Evolutionary conservation across 2,329 filamentous ascomycete species (phyloP).

Genomic region (Hymenoscyphus repandus): DNA sequence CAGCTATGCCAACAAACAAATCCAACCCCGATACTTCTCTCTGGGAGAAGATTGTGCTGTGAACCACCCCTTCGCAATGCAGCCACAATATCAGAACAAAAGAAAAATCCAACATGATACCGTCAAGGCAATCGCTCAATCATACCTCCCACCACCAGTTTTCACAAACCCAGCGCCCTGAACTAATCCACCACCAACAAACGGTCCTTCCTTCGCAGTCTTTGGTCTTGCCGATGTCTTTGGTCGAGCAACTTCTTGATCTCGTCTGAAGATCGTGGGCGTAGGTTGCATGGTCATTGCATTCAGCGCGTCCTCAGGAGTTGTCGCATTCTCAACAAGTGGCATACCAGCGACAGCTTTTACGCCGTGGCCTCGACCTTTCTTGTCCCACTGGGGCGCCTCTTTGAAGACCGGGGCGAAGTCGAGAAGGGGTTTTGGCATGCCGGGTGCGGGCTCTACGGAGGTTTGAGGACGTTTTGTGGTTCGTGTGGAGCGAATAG

Average conservation of each 20-base stretch:
- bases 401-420: constrained; percentile 61
- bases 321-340: constrained; percentile 42
- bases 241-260: constrained; percentile 6
- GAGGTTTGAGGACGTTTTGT: constrained; percentile 4
- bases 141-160: background rate
- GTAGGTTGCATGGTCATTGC: constrained; percentile 15
- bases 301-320: constrained; percentile 13
- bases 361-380: constrained; percentile 47
- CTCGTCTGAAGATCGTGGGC: constrained; percentile 25
- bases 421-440: constrained; percentile 58
- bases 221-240: constrained; percentile 5
- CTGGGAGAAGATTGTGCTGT: no score
- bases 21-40: no score
- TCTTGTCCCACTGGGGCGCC: constrained; percentile 52
- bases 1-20: no score
- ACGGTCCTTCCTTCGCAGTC: constrained; percentile 5
- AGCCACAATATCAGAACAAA: background rate
- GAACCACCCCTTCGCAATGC: no score
- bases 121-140: no score
- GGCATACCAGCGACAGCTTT: constrained; percentile 37
- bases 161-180: background rate
- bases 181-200: constrained; percentile 17
- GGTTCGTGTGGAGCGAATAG: constrained; percentile 16
- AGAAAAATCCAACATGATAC: background rate
- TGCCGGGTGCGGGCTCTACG: background rate